Conservation (phyloP, 108 stramenopile genomes). For the Aurantiochytrium sp. region DNA sequence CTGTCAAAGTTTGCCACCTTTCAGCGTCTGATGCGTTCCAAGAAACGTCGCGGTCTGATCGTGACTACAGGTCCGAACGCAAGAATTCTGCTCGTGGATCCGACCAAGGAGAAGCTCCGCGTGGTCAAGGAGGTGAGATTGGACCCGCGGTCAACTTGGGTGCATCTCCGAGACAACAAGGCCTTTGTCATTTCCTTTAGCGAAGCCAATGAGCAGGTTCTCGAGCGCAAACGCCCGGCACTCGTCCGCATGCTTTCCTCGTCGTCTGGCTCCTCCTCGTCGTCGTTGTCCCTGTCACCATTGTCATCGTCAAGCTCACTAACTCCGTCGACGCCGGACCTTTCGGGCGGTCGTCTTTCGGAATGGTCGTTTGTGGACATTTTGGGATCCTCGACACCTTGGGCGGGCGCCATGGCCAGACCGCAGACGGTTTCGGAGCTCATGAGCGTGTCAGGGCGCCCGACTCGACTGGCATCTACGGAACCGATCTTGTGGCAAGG, state of each 20-base stretch:
- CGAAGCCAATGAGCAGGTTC: neutral
- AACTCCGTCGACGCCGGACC: too few relatives aligned
- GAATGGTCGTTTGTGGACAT: neutral
- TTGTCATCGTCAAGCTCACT: too few relatives aligned
- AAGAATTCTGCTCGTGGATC: neutral
- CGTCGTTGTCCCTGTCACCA: too few relatives aligned
- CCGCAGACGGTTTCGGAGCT: neutral
- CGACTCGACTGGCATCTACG: neutral
- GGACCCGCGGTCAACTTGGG: neutral
- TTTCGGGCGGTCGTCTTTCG: too few relatives aligned
- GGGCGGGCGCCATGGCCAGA: neutral
- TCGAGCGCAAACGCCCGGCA: neutral
- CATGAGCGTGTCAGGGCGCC: neutral
- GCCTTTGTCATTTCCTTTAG: neutral
- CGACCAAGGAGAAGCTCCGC: neutral
- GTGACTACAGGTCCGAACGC: neutral
- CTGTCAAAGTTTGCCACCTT: neutral
- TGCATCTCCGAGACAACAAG: neutral
- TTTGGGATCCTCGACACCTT: neutral
- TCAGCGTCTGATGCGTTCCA: neutral
- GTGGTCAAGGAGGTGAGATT: neutral
- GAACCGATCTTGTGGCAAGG: neutral
- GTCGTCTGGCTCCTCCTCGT: too few relatives aligned
- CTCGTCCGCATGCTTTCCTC: too few relatives aligned
- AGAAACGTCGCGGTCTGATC: neutral